Percentiles rank a stretch among this genome's conserved stretches.
Conservation (phyloP, 306 rosid genomes). For the Oemleria cerasiformis region DNA sequence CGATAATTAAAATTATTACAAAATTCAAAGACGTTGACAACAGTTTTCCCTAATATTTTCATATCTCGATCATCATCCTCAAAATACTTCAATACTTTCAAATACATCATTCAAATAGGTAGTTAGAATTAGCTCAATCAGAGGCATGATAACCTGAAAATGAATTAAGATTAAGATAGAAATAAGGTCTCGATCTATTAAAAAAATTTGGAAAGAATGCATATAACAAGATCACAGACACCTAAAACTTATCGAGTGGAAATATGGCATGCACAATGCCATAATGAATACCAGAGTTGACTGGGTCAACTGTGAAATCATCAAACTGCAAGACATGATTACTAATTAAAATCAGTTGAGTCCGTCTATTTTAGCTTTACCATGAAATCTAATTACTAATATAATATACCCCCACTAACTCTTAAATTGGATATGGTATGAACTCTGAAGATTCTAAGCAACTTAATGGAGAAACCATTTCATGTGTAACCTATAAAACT, state of each 20-base stretch:
- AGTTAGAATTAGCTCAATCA: too few species aligned
- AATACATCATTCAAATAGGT: background rate
- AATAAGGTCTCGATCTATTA: too few species aligned
- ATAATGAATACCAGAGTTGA: background rate
- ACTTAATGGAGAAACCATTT: too few species aligned
- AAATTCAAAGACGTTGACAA: too few species aligned
- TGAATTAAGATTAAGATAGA: too few species aligned
- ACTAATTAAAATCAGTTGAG: background rate
- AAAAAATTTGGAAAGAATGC: background rate
- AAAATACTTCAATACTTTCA: background rate
- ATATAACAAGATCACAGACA: background rate
- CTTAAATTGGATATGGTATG: background rate
- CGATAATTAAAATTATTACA: too few species aligned
- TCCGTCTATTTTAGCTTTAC: too few species aligned
- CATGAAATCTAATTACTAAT: background rate
- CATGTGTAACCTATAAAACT: too few species aligned
- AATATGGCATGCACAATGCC: background rate
- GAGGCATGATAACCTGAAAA: too few species aligned
- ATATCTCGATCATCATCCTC: too few species aligned
- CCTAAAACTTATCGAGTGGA: background rate
- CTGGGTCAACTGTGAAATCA: conserved; percentile 3
- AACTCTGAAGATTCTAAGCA: background rate
- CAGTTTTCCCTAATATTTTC: too few species aligned
- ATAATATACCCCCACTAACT: background rate
- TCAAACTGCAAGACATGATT: conserved; percentile 2